Base-by-base conservation (phyloP, 495 filamentous ascomycete species). In the Cercophora scortea region DNA sequence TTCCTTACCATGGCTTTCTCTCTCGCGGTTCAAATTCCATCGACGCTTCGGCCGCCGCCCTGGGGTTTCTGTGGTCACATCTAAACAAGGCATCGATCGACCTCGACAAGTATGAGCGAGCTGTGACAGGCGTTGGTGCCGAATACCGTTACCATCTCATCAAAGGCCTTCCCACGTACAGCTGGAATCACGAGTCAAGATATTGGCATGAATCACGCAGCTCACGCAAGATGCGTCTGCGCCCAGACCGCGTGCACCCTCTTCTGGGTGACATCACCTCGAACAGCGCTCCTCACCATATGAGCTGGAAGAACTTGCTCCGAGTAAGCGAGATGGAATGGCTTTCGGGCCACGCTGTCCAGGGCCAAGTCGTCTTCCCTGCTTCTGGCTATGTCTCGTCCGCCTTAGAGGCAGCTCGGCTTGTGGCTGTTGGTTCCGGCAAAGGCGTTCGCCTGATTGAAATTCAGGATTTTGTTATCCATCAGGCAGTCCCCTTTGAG, bases 371-470 rank as follows among this genome's bases (percentile, higher is more conserved):
- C 0, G 64, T 87, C 0, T 80, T 80, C 40, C 81, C 83, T 2
- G 79, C 64, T 10, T 68, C 79, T 1, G 76, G 67, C 0, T 83
- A 78, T 49, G 50, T 76, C 2, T 60, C 61, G 2, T 69, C 70
- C 38, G 74, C 73, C 0, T 18, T 78, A 0, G 81, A 86, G 51
- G 71, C 70, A 0, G 48, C 45, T 2, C 36, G 12, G 10, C 15
- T 11, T 8, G n/a, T 58, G 4, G 15, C 18, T 2, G 19, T 15
- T 0, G 25, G 25, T 5, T 25, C 25, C 25, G 47, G 35, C 8
- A 33, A 19, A 7, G 34, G 2, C 19, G 47, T 54, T 13, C 38
- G 15, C 3, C 15, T 59, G 19, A 49, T 68, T 38, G 58, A 66
- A 35, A n/a, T 63, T 15, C n/a, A 33, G 4, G 25, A 65, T 32